phyloP scores from a whole-genome alignment of 768 basidiomycete genomes.

The Termitomyces sp. region DNA sequence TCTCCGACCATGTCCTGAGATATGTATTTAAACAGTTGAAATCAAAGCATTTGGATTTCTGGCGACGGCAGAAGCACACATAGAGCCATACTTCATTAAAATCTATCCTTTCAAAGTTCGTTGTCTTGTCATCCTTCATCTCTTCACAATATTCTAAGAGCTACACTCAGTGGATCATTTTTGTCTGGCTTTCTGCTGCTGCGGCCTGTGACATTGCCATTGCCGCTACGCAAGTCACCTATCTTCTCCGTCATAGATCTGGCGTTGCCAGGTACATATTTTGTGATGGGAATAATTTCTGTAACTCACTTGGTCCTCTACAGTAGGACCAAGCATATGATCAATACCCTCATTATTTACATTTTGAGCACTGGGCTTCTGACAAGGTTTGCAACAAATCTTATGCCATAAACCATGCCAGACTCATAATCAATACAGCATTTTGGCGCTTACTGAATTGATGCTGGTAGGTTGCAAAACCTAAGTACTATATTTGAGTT shows the following conservation, averaged over 20 bases:
- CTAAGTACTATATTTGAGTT: too few species aligned
- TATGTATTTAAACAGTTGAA: background rate
- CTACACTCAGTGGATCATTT: background rate
- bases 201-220: background rate
- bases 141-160: background rate
- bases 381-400: background rate
- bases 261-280: background rate
- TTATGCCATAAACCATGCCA: background rate
- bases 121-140: background rate
- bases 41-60: background rate
- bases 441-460: background rate
- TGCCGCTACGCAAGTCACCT: background rate
- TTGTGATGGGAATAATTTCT: too few species aligned
- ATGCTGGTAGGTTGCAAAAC: background rate
- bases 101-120: background rate
- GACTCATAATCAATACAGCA: background rate
- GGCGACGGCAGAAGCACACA: background rate
- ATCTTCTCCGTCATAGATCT: background rate
- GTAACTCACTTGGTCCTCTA: background rate
- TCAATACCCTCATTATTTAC: background rate
- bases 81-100: background rate
- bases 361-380: constrained; percentile 1
- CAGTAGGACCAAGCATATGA: background rate
- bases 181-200: background rate
- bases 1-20: background rate